Evolutionary conservation across 805 yeast genomes (phyloP), one percentile per base, ranked within the genome.

Genomic region (Teunomyces barrocoloradensis): DNA sequence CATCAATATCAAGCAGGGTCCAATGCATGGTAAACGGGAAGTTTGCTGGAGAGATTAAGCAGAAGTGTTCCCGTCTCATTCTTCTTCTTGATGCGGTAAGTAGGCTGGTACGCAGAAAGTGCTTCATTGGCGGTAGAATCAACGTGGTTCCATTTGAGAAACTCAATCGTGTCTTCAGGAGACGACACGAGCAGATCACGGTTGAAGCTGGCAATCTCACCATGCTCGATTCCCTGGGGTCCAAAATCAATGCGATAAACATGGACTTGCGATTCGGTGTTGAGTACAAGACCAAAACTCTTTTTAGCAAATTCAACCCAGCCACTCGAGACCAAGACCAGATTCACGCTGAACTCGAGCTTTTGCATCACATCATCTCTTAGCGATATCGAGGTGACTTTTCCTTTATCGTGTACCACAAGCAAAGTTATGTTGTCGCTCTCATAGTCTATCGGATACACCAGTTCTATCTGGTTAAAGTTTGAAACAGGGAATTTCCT

Each of bases 401-500:
- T n/a, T 7, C 40, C 40, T 6, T 15, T 10, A 23, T 37, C 40
- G n/a, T 37, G 40, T 3, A 37, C 40, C 6, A 37, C 40, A 17
- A 37, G 18, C 10, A 37, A 18, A 11, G 28, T 37, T 20, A 37
- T 13, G 4, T 23, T 27, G 12, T 37, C 40, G 12, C 17, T 21
- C 10, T 37, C 15, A 27, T 20, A 37, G 40, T 12, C 25, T n/a
- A 37, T 37, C n/a, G 40, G 40, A 9, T 37, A 37, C 11, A 37
- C 40, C 40, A 37, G 40, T 23, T 37, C 40, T 12, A 37, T 37
- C 25, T 37, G 27, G 15, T 23, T 37, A 12, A 37, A 21, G 18
- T 37, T 20, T 13, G 40, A n/a, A 21, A 37, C 40, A 9, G 40
- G 40, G 40, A 37, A 37, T 23, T 37, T 37, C 11, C 40, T 37